phyloP scores from a whole-genome alignment of 2,329 filamentous ascomycete genomes.

The Arthroderma sp. region DNA sequence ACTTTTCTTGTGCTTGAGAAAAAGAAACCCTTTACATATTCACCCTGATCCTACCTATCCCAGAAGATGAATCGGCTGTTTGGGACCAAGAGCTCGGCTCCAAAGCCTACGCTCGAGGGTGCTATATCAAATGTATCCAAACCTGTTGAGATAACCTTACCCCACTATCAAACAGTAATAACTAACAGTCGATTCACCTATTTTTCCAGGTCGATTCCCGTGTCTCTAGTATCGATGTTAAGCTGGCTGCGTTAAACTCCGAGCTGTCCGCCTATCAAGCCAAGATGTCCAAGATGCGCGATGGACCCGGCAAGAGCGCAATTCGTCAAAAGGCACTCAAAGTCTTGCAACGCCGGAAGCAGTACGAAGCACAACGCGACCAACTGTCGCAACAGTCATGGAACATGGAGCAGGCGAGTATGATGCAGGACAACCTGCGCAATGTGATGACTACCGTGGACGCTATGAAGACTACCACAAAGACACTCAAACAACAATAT shows the following conservation, averaged over 20 bases:
- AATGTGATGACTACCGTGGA: constrained; percentile 98
- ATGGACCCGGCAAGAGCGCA: constrained; percentile 83
- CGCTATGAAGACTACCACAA: constrained; percentile 93
- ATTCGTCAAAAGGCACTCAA: constrained; percentile 92
- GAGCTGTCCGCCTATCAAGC: constrained; percentile 80
- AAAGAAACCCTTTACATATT: background rate
- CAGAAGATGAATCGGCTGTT: constrained; percentile 84
- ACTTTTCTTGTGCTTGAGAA: too few species aligned
- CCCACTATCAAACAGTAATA: background rate
- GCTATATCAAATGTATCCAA: constrained; percentile 63
- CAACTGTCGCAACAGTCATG: constrained; percentile 88
- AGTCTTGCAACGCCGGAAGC: constrained; percentile 80
- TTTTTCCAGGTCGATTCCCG: constrained; percentile 55
- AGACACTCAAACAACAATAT: constrained; percentile 83
- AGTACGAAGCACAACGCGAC: constrained; percentile 87
- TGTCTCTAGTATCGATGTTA: constrained; percentile 80
- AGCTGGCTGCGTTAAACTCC: constrained; percentile 80
- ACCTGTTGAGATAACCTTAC: background rate
- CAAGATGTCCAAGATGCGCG: constrained; percentile 83
- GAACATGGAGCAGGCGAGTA: constrained; percentile 98
- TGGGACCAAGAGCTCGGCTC: constrained; percentile 70
- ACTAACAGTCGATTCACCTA: background rate
- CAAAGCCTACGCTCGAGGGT: constrained; percentile 75
- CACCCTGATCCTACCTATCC: background rate
- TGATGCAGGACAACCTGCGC: constrained; percentile 97